Evolutionary conservation across 2,329 filamentous ascomycete species (phyloP).

Genomic region (Zelopaecilomyces penicillatus): DNA sequence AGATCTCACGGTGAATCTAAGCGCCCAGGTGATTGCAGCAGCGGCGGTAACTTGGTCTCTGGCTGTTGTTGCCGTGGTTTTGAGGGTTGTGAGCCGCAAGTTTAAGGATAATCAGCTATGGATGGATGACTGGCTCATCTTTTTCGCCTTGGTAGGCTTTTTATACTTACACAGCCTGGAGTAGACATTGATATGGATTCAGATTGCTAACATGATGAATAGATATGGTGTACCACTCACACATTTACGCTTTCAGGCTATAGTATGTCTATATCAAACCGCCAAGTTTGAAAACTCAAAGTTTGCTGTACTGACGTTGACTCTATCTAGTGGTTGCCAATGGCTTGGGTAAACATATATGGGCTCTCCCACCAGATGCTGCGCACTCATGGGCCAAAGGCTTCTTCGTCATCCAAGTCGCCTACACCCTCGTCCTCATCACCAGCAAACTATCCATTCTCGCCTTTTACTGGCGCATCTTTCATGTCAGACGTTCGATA

Average conservation of each 20-base stretch:
- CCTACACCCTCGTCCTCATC: constrained; percentile 12
- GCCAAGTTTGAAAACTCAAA: too few relatives aligned
- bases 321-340: constrained; percentile 11
- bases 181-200: too few relatives aligned
- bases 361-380: constrained; percentile 13
- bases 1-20: neutral
- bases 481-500: constrained; percentile 14
- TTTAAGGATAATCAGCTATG: constrained; percentile 1
- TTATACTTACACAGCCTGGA: neutral
- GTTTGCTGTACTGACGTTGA: neutral
- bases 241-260: constrained; percentile 4
- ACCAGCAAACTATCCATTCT: constrained; percentile 17
- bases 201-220: too few relatives aligned
- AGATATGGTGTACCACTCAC: neutral
- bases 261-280: neutral
- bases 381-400: constrained; percentile 12
- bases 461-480: constrained; percentile 18
- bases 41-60: constrained; percentile 4
- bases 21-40: neutral
- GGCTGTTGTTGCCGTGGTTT: neutral
- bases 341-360: constrained; percentile 16
- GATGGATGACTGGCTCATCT: constrained; percentile 10
- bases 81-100: neutral
- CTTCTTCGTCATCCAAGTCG: constrained; percentile 15
- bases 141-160: constrained; percentile 2